Base-by-base conservation (phyloP, 1,284 basidiomycete genomes). In the Puccinia brachypodii region DNA sequence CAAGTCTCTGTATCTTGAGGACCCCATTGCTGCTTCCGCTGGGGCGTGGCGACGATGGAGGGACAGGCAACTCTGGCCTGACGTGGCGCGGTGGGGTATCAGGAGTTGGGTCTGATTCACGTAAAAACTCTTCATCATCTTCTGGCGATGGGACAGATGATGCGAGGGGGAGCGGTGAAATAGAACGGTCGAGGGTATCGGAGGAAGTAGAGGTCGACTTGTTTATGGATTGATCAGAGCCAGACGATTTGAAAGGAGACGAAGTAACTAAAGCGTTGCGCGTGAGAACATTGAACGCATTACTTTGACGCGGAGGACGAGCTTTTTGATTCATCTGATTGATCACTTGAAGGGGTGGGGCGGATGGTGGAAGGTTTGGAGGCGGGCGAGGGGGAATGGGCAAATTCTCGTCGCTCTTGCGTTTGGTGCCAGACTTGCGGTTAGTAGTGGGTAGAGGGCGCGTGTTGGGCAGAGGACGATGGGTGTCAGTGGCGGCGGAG, bases 231-330 rank as follows among this genome's bases (percentile, higher is more conserved):
- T 11, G 31, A 25, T 62, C 60, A 16, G 60, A 62, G 31, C 31
- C 31, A 62, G 60, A 53, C 25, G 71, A 25, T 31, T 74, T 81
- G 58, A 81, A 81, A 25, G 79, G 79, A 36, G 71, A 81, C 11
- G 79, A 81, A 16, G 40, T 64, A 28, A 81, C 79, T 60, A 81
- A 58, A 33, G 79, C 71, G 60, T 81, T 81, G 11, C 71, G 69
- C 25, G 79, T 74, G 13, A 81, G 69, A 25, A 58, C 44, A 64
- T 81, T 64, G 44, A 60, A 74, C 14, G 79, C 71, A 25, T 44
- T 40, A 42, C 71, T 81, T 38, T 74, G 68, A 19, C 71, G 53
- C 47, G 71, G 71, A 74, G 72, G 68, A 28, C 68, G 77, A 38
- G 60, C 13, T 36, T 80, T 80, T 16, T 68, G 68, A 14, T 19